A percentile compares a stretch with the other conserved stretches of the same genome.
These are phyloP conservation scores for Mycena kentingensis DNA, from an alignment of 768 basidiomycete genomes.

Conservation along the genomic window DNA sequence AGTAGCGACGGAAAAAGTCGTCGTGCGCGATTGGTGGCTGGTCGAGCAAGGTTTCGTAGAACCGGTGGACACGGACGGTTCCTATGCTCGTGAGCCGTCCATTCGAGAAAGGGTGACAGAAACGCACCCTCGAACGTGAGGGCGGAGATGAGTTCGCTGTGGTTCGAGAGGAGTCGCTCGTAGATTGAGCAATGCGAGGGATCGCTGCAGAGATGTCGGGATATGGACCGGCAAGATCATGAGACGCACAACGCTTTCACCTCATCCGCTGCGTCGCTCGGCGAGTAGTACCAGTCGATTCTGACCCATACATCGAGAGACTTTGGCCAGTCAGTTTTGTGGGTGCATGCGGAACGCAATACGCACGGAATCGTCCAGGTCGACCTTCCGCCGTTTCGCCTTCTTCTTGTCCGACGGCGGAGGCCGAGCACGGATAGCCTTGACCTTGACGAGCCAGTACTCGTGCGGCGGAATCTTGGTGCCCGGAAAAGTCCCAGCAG, in stretches of 20 bases:
- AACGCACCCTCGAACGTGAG: slow-evolving; percentile 10
- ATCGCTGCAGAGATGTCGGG: background rate
- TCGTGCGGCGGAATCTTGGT: background rate
- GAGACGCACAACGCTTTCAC: slow-evolving; percentile 6
- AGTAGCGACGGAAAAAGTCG: too few relatives aligned
- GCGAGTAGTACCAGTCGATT: slow-evolving; percentile 11
- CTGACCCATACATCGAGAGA: slow-evolving; percentile 1
- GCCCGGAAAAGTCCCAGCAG: background rate
- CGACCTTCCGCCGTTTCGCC: background rate
- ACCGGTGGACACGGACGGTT: background rate
- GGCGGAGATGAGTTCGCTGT: slow-evolving; percentile 4
- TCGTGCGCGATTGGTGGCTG: too few relatives aligned
- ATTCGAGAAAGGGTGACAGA: background rate
- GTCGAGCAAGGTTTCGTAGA: slow-evolving; percentile 3
- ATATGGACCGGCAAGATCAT: background rate
- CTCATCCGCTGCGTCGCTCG: background rate
- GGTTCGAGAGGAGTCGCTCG: slow-evolving; percentile 13
- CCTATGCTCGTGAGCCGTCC: background rate
- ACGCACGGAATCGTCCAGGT: background rate
- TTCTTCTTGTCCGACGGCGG: background rate
- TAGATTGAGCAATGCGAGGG: slow-evolving; percentile 4
- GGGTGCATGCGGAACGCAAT: background rate
- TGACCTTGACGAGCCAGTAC: slow-evolving; percentile 6
- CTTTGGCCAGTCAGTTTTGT: background rate
- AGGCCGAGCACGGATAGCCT: background rate